Percentiles rank a stretch among this genome's conserved stretches.
phyloP scores from a whole-genome alignment of 2,329 filamentous ascomycete genomes.

The Pezicula neosporulosa region DNA sequence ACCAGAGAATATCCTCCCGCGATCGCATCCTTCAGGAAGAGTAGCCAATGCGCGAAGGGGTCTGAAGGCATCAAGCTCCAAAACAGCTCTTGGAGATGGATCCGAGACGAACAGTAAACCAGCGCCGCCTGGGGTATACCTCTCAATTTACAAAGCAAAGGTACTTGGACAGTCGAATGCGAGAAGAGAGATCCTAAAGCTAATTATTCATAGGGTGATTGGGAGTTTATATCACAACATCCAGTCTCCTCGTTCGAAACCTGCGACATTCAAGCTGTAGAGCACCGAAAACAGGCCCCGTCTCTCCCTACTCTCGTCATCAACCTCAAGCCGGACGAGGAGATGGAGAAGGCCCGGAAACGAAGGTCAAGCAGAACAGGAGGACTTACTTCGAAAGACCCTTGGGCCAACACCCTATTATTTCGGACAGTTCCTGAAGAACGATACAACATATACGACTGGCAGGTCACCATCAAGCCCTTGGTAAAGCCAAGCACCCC shows the following conservation, averaged over 20 bases:
- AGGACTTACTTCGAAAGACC: slow-evolving; percentile 38
- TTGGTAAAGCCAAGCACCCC: slow-evolving; percentile 20
- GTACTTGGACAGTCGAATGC: slow-evolving; percentile 14
- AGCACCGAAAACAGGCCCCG: slow-evolving; percentile 59
- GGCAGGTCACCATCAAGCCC: slow-evolving; percentile 44
- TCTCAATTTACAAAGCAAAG: slow-evolving; percentile 32
- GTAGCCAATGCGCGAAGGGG: slow-evolving; percentile 13
- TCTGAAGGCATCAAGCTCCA: slow-evolving; percentile 18
- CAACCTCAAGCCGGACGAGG: slow-evolving; percentile 45
- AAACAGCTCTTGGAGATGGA: slow-evolving; percentile 25
- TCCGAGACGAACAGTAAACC: background rate
- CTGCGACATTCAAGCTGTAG: slow-evolving; percentile 47
- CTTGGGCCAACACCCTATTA: slow-evolving; percentile 40
- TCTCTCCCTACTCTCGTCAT: slow-evolving; percentile 57
- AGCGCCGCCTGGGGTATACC: slow-evolving; percentile 15
- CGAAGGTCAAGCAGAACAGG: slow-evolving; percentile 61
- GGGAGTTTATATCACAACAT: slow-evolving; percentile 27
- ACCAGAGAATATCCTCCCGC: slow-evolving; percentile 42
- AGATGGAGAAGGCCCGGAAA: slow-evolving; percentile 57
- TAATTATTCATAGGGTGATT: slow-evolving; percentile 26
- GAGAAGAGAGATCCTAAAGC: background rate
- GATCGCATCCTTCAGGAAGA: slow-evolving; percentile 4
- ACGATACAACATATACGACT: slow-evolving; percentile 52
- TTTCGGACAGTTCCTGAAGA: slow-evolving; percentile 55
- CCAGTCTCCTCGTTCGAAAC: slow-evolving; percentile 26